Conservation (phyloP, 495 filamentous ascomycete genomes). For the Xylaria longipes region DNA sequence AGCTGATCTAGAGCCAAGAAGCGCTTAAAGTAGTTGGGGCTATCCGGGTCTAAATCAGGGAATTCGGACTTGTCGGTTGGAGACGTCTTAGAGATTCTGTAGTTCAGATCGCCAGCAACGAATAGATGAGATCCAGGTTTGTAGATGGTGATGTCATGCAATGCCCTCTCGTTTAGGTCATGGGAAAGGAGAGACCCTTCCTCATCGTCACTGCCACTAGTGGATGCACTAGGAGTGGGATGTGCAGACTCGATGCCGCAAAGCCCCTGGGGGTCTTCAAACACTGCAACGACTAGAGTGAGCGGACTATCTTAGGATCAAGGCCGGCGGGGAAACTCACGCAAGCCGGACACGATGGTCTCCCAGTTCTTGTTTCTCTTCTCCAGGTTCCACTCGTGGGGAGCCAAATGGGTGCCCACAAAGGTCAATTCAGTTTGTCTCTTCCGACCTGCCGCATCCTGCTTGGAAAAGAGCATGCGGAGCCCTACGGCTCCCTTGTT, state of each 20-base stretch:
- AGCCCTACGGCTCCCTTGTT: constrained; percentile 93
- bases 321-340: constrained; percentile 5
- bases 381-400: constrained; percentile 75
- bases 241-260: constrained; percentile 29
- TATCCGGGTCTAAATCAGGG: constrained; percentile 63
- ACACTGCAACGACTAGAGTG: constrained; percentile 53
- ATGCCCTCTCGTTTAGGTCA: constrained; percentile 27
- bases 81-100: constrained; percentile 71
- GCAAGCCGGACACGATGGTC: constrained; percentile 73
- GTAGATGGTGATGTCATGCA: constrained; percentile 65
- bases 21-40: constrained; percentile 51
- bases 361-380: constrained; percentile 86
- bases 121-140: constrained; percentile 78
- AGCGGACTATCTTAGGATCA: neutral
- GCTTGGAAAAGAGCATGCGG: constrained; percentile 63
- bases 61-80: constrained; percentile 64
- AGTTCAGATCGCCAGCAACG: constrained; percentile 91
- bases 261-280: constrained; percentile 54
- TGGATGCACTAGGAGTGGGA: constrained; percentile 17
- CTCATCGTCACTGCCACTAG: constrained; percentile 33
- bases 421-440: constrained; percentile 71
- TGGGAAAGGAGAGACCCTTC: constrained; percentile 26
- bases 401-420: constrained; percentile 86
- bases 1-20: constrained; percentile 81
- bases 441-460: constrained; percentile 30